Base-by-base conservation (phyloP, 202 grass and related monocot species). In the Cymbopogon flexuosus region DNA sequence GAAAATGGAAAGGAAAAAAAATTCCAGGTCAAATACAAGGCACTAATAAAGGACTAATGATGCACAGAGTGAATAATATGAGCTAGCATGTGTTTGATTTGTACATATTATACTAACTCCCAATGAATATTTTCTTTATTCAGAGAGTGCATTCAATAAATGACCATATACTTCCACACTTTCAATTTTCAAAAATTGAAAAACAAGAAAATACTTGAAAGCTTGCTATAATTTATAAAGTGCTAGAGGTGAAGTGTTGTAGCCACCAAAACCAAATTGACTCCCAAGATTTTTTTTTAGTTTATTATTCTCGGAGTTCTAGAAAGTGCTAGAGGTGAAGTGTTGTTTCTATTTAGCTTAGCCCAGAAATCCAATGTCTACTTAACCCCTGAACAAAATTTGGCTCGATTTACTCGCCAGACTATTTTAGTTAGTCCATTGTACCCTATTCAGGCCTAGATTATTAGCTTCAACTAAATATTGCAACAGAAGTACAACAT, bases 381-480 rank as follows among this genome's bases (percentile, higher is more conserved):
- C 56, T 21, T 56, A 56, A 56, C 57, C 57, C 22, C 3, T 29
- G 58, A 61, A 61, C 22, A 60, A 60, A 60, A 60, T 27, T 60
- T 27, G 10, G 58, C 58, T 61, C 23, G 9, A 61, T 61, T 61
- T 61, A 61, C 58, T 61, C 4, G 3, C 7, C 19, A 58, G 22
- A 22, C 54, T 58, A 58, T 23, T 23, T 23, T 58, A 58, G 54
- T 58, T 23, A 58, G 54, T 58, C 19, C 54, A 58, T 23, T 45
- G 56, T 12, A 45, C 30, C 18, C 18, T 43, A 70, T 33, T 22
- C 57, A 62, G 2, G 41, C 18, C 8, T 35, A 65, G 70, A 72
- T 3, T 65, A 62, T 78, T 37, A 43, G 74, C 45, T 77, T 71
- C 10, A 62, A 65, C 52, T 77, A 77, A 80, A 68, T 74, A 73